A percentile compares a stretch with the other conserved stretches of the same genome.
phyloP scores from a whole-genome alignment of 1,139 yeast genomes.

The Debaryomyces robertsiae region DNA sequence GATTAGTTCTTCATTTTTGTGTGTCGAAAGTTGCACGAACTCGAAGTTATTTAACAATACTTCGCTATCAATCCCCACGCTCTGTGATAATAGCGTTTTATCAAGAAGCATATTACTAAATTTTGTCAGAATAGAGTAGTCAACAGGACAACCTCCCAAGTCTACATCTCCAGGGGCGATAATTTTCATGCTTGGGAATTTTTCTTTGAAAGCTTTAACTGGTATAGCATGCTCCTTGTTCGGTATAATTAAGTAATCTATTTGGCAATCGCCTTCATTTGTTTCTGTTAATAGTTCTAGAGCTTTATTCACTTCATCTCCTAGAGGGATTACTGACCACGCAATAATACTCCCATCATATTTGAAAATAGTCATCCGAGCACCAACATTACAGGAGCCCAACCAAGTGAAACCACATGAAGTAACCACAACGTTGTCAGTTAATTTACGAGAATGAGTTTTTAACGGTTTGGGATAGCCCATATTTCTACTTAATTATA shows the following conservation, averaged over 20 bases:
- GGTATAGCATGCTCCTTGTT: conserved; percentile 50
- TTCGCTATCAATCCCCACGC: conserved; percentile 20
- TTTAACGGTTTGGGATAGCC: conserved; percentile 11
- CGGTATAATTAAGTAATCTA: conserved; percentile 42
- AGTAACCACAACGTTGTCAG: conserved; percentile 11
- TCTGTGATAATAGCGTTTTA: conserved; percentile 16
- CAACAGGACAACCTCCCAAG: conserved; percentile 26
- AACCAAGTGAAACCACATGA: conserved; percentile 30
- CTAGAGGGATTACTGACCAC: conserved; percentile 55
- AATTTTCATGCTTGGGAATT: conserved; percentile 42
- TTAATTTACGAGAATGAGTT: conserved; percentile 10
- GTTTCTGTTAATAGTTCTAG: conserved; percentile 29
- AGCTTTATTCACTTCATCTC: conserved; percentile 34
- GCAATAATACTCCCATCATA: conserved; percentile 38
- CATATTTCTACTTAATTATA: conserved; percentile 6
- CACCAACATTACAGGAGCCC: conserved; percentile 47
- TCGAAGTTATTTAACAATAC: conserved; percentile 35
- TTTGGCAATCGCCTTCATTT: conserved; percentile 24
- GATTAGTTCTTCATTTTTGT: conserved; percentile 50
- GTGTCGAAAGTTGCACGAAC: conserved; percentile 49
- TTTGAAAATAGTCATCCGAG: conserved; percentile 47
- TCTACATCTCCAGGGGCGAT: conserved; percentile 41
- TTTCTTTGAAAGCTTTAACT: conserved; percentile 42
- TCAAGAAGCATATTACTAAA: conserved; percentile 21
- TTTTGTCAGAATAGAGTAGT: conserved; percentile 24